phyloP scores from a whole-genome alignment of 805 yeast genomes.

The Saccharomycopsis oosterbeekiorum region DNA sequence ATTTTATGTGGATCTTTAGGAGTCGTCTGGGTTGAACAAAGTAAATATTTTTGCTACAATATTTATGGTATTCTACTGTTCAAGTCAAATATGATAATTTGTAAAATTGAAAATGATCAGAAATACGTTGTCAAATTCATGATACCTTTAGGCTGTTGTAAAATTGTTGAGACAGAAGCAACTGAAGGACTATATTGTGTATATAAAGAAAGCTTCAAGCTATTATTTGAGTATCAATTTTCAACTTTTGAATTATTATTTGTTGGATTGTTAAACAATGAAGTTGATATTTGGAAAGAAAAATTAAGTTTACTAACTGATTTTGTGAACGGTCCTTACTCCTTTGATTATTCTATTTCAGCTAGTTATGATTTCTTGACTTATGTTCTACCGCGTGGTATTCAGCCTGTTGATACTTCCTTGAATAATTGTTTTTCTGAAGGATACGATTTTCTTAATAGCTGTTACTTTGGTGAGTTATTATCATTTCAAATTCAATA shows the following conservation, averaged over 20 bases:
- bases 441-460: conserved; percentile 7
- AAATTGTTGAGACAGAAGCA: conserved; percentile 21
- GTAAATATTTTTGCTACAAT: conserved; percentile 14
- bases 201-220: conserved; percentile 30
- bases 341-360: conserved; percentile 21
- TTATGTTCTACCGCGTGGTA: conserved; percentile 11
- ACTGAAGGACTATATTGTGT: conserved; percentile 27
- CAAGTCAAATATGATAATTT: conserved; percentile 40
- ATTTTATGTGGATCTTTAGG: conserved; percentile 35
- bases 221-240: conserved; percentile 36
- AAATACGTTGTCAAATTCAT: conserved; percentile 33
- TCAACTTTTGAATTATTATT: conserved; percentile 37
- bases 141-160: conserved; percentile 35
- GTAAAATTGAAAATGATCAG: conserved; percentile 22
- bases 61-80: conserved; percentile 34
- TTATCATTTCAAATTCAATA: conserved; percentile 1
- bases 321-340: conserved; percentile 27
- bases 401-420: conserved; percentile 18
- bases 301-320: conserved; percentile 24
- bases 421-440: conserved; percentile 8
- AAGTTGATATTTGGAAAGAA: conserved; percentile 34
- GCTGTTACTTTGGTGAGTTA: conserved; percentile 14
- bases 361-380: conserved; percentile 1
- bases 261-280: conserved; percentile 26
- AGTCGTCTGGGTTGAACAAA: conserved; percentile 30